These are phyloP conservation scores for Cymbidium sinense DNA, from an alignment of 106 monocot genomes.

Conservation along the genomic window DNA sequence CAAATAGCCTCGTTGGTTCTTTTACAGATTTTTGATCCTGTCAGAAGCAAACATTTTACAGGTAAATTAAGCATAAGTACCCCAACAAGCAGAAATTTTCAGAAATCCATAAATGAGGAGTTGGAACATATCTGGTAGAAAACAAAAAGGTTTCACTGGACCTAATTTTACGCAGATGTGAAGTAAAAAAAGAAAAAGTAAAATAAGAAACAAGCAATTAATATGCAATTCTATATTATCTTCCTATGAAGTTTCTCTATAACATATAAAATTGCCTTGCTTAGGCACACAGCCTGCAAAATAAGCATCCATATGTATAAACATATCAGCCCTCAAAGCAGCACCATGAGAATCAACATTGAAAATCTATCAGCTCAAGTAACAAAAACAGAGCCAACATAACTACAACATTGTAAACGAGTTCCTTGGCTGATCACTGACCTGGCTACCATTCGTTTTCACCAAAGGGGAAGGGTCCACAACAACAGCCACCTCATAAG, in stretches of 20 bases:
- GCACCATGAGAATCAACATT: background rate
- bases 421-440: too few species aligned
- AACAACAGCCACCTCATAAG: too few species aligned
- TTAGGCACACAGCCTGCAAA: background rate
- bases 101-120: background rate
- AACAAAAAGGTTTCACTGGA: background rate
- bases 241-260: background rate
- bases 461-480: too few species aligned
- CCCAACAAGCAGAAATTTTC: background rate
- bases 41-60: background rate
- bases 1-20: slow-evolving; percentile 79
- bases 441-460: too few species aligned
- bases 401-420: background rate
- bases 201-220: background rate
- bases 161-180: background rate
- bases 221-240: background rate
- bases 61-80: background rate
- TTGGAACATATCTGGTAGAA: background rate
- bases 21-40: slow-evolving; percentile 67
- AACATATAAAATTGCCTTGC: background rate
- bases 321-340: background rate
- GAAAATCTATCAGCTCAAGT: background rate
- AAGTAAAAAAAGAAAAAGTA: background rate
- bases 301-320: background rate
- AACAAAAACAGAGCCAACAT: background rate